phyloP scores from a whole-genome alignment of 208 protist genomes.

The Vickermania ingenoplastis region DNA sequence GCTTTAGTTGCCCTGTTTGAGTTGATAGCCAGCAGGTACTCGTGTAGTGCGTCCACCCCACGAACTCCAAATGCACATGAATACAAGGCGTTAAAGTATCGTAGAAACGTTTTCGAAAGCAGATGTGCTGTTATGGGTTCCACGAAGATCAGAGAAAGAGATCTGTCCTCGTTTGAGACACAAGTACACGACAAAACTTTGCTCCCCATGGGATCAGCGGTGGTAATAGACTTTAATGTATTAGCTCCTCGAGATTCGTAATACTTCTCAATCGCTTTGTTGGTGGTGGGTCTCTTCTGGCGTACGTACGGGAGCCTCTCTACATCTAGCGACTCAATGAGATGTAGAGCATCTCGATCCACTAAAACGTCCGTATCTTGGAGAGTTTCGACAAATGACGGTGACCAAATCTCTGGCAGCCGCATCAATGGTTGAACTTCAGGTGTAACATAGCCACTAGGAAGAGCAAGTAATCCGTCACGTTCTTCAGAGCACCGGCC shows the following conservation, averaged over 20 bases:
- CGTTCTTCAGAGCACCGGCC: slow-evolving; percentile 41
- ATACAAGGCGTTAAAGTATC: background rate
- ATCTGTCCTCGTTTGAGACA: background rate
- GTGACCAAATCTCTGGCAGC: slow-evolving; percentile 18
- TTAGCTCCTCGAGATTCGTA: background rate
- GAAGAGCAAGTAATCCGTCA: slow-evolving; percentile 12
- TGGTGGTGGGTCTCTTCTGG: background rate
- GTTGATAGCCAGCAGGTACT: background rate
- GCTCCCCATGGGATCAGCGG: background rate
- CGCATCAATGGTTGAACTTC: slow-evolving; percentile 17
- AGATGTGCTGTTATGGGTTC: background rate
- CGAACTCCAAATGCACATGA: background rate
- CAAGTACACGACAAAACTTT: background rate
- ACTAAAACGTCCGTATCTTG: slow-evolving; percentile 16
- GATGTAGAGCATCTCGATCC: slow-evolving; percentile 16
- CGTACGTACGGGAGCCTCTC: background rate
- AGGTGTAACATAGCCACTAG: slow-evolving; percentile 12
- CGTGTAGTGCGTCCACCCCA: background rate
- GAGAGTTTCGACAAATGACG: slow-evolving; percentile 25
- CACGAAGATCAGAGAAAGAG: background rate
- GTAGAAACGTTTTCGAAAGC: background rate
- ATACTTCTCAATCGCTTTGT: background rate
- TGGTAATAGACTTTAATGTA: background rate
- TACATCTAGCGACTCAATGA: background rate
- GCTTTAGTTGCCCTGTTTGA: background rate